These are phyloP conservation scores for Trichosporon asahii DNA, from an alignment of 1,284 basidiomycete species.

Conservation along the genomic window DNA sequence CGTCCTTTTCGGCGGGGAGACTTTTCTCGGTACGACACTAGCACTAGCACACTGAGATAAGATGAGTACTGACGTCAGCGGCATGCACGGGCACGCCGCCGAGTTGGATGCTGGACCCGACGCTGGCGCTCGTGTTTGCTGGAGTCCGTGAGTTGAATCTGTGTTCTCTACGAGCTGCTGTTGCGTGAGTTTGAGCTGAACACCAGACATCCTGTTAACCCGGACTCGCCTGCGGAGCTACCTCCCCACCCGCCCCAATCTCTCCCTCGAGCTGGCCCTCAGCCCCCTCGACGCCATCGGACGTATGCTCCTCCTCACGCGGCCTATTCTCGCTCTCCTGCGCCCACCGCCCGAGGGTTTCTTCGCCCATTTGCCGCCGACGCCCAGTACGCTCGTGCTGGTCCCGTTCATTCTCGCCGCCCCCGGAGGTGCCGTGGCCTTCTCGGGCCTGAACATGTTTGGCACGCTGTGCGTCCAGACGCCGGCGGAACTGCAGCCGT, in stretches of 20 bases:
- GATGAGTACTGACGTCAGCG: constrained; percentile 16
- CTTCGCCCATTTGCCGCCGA: constrained; percentile 30
- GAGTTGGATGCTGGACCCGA: constrained; percentile 46
- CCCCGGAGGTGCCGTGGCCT: constrained; percentile 44
- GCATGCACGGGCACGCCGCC: constrained; percentile 43
- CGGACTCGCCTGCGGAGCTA: constrained; percentile 40
- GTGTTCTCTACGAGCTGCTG: too few relatives aligned
- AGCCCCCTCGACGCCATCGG: constrained; percentile 47
- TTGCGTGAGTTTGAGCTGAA: constrained; percentile 1
- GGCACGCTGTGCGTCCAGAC: constrained; percentile 33
- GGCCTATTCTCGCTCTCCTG: constrained; percentile 41
- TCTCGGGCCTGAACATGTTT: constrained; percentile 45
- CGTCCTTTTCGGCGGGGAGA: constrained; percentile 51
- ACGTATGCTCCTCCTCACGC: constrained; percentile 48
- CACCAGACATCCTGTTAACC: constrained; percentile 42
- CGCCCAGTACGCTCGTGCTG: constrained; percentile 43
- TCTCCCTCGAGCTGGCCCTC: constrained; percentile 38
- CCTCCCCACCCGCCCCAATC: constrained; percentile 37
- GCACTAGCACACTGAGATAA: constrained; percentile 5
- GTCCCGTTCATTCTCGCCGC: constrained; percentile 48
- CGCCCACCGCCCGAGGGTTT: constrained; percentile 1
- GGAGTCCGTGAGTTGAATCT: constrained; percentile 41
- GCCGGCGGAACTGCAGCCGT: constrained; percentile 41
- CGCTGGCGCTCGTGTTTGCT: constrained; percentile 39
- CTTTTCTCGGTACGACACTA: constrained; percentile 44